Percentiles rank a stretch among this genome's conserved stretches.
These are phyloP conservation scores for Aureococcus anophagefferens DNA, from an alignment of 108 stramenopile genomes.

Conservation along the genomic window DNA sequence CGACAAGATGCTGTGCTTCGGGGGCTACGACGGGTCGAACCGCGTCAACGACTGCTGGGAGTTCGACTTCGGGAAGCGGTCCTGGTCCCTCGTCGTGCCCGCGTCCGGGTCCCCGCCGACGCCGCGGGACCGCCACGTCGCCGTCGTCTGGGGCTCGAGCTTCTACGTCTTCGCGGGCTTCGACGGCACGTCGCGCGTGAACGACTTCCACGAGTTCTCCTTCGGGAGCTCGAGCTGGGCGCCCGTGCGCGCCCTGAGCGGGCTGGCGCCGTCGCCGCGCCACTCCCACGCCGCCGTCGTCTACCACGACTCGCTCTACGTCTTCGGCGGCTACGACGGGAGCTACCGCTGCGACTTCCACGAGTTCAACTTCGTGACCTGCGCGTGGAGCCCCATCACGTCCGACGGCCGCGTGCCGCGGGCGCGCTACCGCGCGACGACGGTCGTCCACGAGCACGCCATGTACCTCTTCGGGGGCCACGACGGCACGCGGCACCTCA, in stretches of 20 bases:
- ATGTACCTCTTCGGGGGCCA: conserved; percentile 86
- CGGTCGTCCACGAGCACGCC: conserved; percentile 57
- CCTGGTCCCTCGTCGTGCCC: conserved; percentile 6
- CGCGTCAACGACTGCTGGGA: conserved; percentile 86
- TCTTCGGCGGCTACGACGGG: conserved; percentile 87
- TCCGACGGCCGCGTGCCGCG: conserved; percentile 71
- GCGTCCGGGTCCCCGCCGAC: conserved; percentile 51
- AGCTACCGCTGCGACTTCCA: conserved; percentile 79
- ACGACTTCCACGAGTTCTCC: conserved; percentile 80
- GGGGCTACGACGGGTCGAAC: conserved; percentile 63
- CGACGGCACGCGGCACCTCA: conserved; percentile 88
- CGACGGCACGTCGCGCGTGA: conserved; percentile 61
- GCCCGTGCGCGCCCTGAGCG: conserved; percentile 41
- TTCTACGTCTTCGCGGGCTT: conserved; percentile 78
- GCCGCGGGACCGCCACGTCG: conserved; percentile 78
- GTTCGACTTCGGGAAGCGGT: conserved; percentile 65
- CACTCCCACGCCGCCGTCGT: conserved; percentile 91
- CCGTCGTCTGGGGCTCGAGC: conserved; percentile 56
- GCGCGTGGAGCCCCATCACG: conserved; percentile 61
- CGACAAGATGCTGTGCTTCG: conserved; percentile 25
- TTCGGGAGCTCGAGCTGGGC: conserved; percentile 67
- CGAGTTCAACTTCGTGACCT: conserved; percentile 65
- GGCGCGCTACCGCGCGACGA: conserved; percentile 88
- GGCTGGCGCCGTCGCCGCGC: conserved; percentile 64
- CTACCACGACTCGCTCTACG: conserved; percentile 60